Evolutionary conservation across 2,329 filamentous ascomycete genomes (phyloP).

Genomic region (Teratosphaeria gauchensis): DNA sequence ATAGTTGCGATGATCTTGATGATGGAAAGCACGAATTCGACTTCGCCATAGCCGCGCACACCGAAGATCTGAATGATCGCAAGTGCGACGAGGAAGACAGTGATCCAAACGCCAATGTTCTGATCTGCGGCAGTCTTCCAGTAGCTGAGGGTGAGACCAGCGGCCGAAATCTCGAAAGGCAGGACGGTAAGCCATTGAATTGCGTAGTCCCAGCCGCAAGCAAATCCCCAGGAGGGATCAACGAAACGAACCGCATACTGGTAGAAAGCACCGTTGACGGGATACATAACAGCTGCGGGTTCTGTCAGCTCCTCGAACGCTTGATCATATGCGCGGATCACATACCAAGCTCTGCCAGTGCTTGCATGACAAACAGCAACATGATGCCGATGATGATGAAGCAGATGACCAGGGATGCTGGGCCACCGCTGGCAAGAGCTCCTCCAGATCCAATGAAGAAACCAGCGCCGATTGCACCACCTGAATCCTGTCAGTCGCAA

Average conservation of each 20-base stretch:
- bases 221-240: constrained; percentile 28
- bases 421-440: constrained; percentile 24
- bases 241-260: constrained; percentile 22
- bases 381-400: constrained; percentile 27
- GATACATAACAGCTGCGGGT: constrained; percentile 15
- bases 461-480: constrained; percentile 24
- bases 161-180: constrained; percentile 26
- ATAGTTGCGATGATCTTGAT: constrained; percentile 37
- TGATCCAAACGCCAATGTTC: constrained; percentile 24
- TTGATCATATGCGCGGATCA: constrained; percentile 43
- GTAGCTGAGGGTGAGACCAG: constrained; percentile 23
- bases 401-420: constrained; percentile 23
- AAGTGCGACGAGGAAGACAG: constrained; percentile 22
- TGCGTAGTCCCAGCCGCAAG: constrained; percentile 28
- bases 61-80: constrained; percentile 24
- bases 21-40: constrained; percentile 27
- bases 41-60: constrained; percentile 27
- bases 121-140: constrained; percentile 20
- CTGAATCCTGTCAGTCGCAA: constrained; percentile 23
- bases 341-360: constrained; percentile 26
- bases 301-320: constrained; percentile 35
- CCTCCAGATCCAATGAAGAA: constrained; percentile 26
- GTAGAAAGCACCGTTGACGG: constrained; percentile 27
- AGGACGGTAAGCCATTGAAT: constrained; percentile 26
- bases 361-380: constrained; percentile 26